Base-by-base conservation (phyloP, 2,329 filamentous ascomycete genomes). In the Tympanopsis confertula region DNA sequence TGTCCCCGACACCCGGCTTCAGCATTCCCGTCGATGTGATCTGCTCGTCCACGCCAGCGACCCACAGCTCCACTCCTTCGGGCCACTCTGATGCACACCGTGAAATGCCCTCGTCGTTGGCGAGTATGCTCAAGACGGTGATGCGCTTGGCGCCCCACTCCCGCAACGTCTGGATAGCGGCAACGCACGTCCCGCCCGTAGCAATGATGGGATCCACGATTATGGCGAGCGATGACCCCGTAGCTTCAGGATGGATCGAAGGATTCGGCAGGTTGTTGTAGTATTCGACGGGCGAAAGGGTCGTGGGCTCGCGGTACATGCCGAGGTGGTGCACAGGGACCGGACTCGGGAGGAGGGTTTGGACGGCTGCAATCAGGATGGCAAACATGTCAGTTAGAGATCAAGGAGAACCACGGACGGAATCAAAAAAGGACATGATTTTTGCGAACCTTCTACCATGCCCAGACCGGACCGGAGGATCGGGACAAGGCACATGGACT, bases 201-300 rank as follows among this genome's bases (percentile, higher is more conserved):
- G 89, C 91, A 53, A 96, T 93, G 48, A 96, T 76, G 3, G 89
- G 91, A 54, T 96, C 89, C 35, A 94, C 74, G 39, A 95, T 66
- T 53, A 95, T 83, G 41, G 87, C 87, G 12, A 94, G 68, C 17
- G 73, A 68, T 1, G 74, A 59, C 17, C 52, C 52, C 7, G 42
- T 20, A 20, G 19, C 18, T 13, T 41, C 38, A 12, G 35, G 10
- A 4, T 40, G 18, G n/a, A 46, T 40, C 20, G 47, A 45, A 4
- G 54, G 44, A 35, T 61, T n/a, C n/a, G n/a, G n/a, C n/a, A n/a
- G n/a, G n/a, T n/a, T n/a, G n/a, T n/a, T n/a, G n/a, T n/a, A n/a
- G n/a, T n/a, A n/a, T n/a, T n/a, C n/a, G n/a, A n/a, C n/a, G n/a
- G n/a, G n/a, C n/a, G n/a, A n/a, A n/a, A n/a, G n/a, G n/a, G n/a